Base-by-base conservation (phyloP, 495 filamentous ascomycete species). In the Aspergillus bridgeri region DNA sequence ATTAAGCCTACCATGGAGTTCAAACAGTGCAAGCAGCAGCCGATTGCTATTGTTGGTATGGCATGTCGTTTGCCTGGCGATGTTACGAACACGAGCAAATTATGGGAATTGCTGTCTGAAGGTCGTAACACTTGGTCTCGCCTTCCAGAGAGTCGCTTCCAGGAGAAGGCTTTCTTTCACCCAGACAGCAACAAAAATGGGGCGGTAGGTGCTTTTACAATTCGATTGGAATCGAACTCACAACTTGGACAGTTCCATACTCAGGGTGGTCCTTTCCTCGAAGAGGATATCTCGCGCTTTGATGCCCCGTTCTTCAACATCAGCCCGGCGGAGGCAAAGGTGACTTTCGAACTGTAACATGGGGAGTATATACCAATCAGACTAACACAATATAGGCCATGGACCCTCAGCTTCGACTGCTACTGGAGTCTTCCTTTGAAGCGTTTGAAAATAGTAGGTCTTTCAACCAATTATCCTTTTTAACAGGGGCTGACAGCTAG, bases 351-450 rank as follows among this genome's bases (percentile, higher is more conserved):
- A 27, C 25, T 27, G 25, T 27, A 27, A 27, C 25, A 27, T 27
- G 25, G 25, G 25, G 7, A 27, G 25, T 27, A 27, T 27, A 27
- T 27, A 27, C 25, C 25, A 27, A 27, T 4, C 7, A 3, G 25
- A 27, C 29, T 33, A 33, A 33, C 29, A 11, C 29, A 33, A 11
- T 6, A 33, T 9, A 33, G 20, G 74, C 79, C 25, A 83, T 85
- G 44, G 83, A 87, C 61, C 84, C 83, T 1, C 78, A 81, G 66
- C 81, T 83, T 47, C 70, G 83, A 17, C 58, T 82, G 47, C 54
- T 77, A 15, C 72, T 87, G 22, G 83, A 86, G 60, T 75, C 75
- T 7, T 74, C 80, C 5, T 86, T 83, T 59, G 78, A 80, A 57
- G 82, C 82, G 2, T 64, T 86, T 23, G 83, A 86, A 58, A 79